Evolutionary conservation across 768 basidiomycete species (phyloP), one percentile per base, ranked within the genome.

Genomic region (Podaxis sp.): DNA sequence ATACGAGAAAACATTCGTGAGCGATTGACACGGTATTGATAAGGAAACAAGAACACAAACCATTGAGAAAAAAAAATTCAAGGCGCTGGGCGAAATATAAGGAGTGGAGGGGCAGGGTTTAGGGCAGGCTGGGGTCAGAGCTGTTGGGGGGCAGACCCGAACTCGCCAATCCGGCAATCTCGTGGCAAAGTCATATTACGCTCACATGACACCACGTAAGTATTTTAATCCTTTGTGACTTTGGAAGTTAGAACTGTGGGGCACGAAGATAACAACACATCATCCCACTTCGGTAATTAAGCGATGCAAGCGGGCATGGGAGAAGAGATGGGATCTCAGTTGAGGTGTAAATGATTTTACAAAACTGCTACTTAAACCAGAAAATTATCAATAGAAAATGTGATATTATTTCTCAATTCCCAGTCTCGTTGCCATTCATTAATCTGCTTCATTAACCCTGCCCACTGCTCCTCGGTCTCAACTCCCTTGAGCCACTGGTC

Each of bases 391-490:
- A 46, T 7, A 59, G 53, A 57, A 71, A 71, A 9, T 36, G 47
- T 61, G 9, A 73, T 63, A n/a, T 63, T 69, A 17, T 74, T 67
- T 15, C 69, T 67, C n/a, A 66, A 69, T 65, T 85, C 84, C 81
- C 85, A 86, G n/a, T 80, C 73, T 54, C 73, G 66, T 66, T 84
- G 79, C 83, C 84, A 84, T 57, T 69, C 73, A 43, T 79, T 77
- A 27, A 85, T 67, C 53, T 81, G 72, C 36, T 64, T 49, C 81
- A 85, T 81, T 59, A 85, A 60, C 29, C 76, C 73, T 1, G 75
- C 77, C 84, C 84, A 85, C 64, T 85, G 74, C 22, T 71, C 76
- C 72, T 84, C 85, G 0, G 78, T 82, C 69, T 75, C 73, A 9
- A 82, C 77, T n/a, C 78, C 82, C 19, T 74, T 70, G 33, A 85